These are phyloP conservation scores for Naegleria fowleri DNA, from an alignment of 208 protist genomes.

Conservation along the genomic window DNA sequence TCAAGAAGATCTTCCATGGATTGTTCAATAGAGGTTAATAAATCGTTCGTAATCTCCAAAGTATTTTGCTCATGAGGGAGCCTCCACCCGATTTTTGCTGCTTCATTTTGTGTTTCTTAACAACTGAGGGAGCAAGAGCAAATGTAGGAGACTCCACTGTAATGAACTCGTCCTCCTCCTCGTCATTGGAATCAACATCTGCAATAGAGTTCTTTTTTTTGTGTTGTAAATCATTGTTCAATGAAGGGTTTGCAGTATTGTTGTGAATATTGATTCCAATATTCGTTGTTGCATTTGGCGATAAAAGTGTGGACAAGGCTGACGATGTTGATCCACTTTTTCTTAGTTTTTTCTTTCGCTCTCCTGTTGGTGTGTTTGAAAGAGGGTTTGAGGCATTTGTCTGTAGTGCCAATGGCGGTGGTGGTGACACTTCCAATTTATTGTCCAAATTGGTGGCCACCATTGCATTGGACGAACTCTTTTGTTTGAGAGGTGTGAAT, in stretches of 20 bases:
- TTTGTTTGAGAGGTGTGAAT: not conserved
- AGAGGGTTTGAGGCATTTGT: not conserved
- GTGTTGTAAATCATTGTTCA: not conserved
- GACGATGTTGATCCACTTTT: not conserved
- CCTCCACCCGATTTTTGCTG: not conserved
- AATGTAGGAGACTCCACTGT: not conserved
- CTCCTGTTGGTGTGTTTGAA: not conserved
- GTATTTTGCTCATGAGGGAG: not conserved
- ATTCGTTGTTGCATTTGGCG: too few relatives aligned
- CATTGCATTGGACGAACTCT: not conserved
- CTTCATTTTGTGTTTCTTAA: not conserved
- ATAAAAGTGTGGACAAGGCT: too few relatives aligned
- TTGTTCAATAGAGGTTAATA: slow-evolving; percentile 4
- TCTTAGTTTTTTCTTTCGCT: not conserved
- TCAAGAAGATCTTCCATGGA: not conserved
- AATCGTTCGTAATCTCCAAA: not conserved
- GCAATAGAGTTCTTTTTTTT: not conserved
- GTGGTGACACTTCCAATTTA: not conserved
- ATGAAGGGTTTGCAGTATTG: not conserved
- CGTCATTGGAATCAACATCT: not conserved
- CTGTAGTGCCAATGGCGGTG: not conserved
- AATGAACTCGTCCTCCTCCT: not conserved
- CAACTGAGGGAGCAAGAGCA: not conserved
- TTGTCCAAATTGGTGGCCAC: too few relatives aligned
- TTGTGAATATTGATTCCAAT: not conserved